Base-by-base conservation (phyloP, 2,329 filamentous ascomycete species). In the Fusarium pseudonygamai region DNA sequence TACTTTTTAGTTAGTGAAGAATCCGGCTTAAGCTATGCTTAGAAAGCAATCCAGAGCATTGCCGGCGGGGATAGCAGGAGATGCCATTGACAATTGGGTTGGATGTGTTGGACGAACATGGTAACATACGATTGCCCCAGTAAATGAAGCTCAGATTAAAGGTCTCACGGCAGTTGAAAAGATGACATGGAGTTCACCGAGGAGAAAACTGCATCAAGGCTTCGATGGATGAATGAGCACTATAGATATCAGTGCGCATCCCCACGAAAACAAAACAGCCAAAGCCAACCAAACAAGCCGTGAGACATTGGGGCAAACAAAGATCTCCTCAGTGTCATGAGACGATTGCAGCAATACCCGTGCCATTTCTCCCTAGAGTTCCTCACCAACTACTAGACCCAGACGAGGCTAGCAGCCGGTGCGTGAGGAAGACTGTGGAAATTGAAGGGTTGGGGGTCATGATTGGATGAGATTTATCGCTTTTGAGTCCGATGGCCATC, bases 401-500 rank as follows among this genome's bases (percentile, higher is more conserved):
- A 28, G 32, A 22, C 14, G 10, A 37, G 50, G 20, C 5, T 37
- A 53, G 50, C 3, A 18, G n/a, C n/a, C n/a, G n/a, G 11, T 0
- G 13, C 0, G 34, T 28, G 34, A 39, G 24, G 5, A 28, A 16
- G 50, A 16, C 20, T 12, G 16, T 26, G 32, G n/a, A 16, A n/a
- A 28, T 28, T 22, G 1, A 11, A 11, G n/a, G 1, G n/a, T 18
- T 11, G 3, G 7, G 22, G 32, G 8, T 16, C 0, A 2, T 28
- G 24, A 53, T 53, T 53, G 50, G 34, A 22, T 53, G n/a, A 28
- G 7, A 22, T 13, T 22, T 1, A 0, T 28, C 50, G 34, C 34
- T 1, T 4, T 2, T 1, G 0, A 0, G 1, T 14, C 40, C 26
- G 39, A 22, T 1, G 3, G 0, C 0, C 3, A 0, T 22, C 2